Evolutionary conservation across 2,329 filamentous ascomycete genomes (phyloP).

Genomic region (Fusarium gaditjirri): DNA sequence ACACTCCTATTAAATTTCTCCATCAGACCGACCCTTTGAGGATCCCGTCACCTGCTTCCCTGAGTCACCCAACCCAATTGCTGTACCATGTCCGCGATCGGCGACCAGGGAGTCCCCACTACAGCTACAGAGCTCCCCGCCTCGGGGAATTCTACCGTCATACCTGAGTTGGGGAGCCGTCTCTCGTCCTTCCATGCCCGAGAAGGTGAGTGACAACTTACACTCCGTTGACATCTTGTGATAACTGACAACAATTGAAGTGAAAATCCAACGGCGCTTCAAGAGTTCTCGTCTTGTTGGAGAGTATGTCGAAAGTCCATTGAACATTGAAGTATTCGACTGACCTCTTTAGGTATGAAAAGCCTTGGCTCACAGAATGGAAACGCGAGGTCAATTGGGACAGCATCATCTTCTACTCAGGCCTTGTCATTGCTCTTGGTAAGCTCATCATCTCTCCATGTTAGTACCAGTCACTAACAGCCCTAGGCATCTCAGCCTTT

Average conservation of each 20-base stretch:
- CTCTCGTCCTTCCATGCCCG: neutral
- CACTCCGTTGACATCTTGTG: too few species aligned
- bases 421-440: constrained; percentile 36
- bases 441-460: neutral
- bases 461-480: neutral
- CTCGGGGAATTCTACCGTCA: neutral
- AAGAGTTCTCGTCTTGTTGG: neutral
- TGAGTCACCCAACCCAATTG: too few species aligned
- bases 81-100: too few species aligned
- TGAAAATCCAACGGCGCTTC: neutral
- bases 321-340: too few species aligned
- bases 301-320: neutral
- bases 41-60: neutral
- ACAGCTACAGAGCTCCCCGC: neutral
- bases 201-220: neutral
- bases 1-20: neutral
- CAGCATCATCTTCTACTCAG: constrained; percentile 43
- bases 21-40: neutral
- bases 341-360: constrained; percentile 39
- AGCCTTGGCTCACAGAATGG: constrained; percentile 37
- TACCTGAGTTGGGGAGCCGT: neutral
- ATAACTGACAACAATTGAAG: neutral
- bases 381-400: constrained; percentile 41
- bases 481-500: constrained; percentile 1
- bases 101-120: neutral